phyloP scores from a whole-genome alignment of 768 basidiomycete genomes.

The Dentipellis sp. region DNA sequence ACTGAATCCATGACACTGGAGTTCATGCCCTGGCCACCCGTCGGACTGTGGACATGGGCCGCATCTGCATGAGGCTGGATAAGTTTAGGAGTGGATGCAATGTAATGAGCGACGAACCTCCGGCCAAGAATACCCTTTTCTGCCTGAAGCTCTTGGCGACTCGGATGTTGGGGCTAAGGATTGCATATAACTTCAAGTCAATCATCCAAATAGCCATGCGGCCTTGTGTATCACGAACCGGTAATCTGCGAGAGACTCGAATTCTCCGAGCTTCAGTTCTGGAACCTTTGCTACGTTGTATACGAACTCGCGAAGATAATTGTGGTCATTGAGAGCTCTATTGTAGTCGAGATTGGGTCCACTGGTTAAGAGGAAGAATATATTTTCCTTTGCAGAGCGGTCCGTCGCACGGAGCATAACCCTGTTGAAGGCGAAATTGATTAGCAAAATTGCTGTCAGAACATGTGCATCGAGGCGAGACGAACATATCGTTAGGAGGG shows the following conservation, averaged over 20 bases:
- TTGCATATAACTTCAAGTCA: neutral
- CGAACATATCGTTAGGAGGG: neutral
- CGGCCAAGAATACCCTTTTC: conserved; percentile 11
- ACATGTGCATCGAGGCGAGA: neutral
- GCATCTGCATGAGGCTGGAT: neutral
- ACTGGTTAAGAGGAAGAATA: neutral
- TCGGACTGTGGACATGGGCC: conserved; percentile 2
- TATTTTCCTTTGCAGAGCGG: neutral
- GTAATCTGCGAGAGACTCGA: neutral
- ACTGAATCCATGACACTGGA: neutral
- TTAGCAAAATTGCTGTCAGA: neutral
- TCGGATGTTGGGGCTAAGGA: conserved; percentile 11
- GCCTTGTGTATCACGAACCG: neutral
- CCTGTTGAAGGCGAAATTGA: neutral
- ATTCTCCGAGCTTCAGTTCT: conserved; percentile 1
- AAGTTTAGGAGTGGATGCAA: conserved; percentile 4
- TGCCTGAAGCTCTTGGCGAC: conserved; percentile 9
- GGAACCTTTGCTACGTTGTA: neutral
- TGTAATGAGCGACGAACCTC: conserved; percentile 8
- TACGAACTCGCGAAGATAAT: neutral
- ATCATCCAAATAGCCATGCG: neutral
- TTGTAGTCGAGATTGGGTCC: neutral
- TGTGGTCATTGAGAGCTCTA: neutral
- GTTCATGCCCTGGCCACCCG: conserved; percentile 4
- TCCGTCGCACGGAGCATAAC: neutral